A percentile compares a stretch with the other conserved stretches of the same genome.
phyloP scores from a whole-genome alignment of 1,284 basidiomycete genomes.

The Cutaneotrichosporon curvatum region DNA sequence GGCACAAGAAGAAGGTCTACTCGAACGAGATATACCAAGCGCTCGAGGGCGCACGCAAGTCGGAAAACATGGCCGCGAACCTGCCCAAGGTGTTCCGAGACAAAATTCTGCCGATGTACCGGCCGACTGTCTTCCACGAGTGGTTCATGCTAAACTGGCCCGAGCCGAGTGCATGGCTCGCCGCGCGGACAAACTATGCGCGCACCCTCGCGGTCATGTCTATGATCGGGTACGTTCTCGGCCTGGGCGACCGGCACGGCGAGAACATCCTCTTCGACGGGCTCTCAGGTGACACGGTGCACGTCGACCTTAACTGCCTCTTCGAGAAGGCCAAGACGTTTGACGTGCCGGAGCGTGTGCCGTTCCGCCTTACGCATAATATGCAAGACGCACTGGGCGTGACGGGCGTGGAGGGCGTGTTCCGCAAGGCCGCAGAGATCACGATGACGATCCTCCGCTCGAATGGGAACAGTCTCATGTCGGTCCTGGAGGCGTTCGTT shows the following conservation, averaged over 20 bases:
- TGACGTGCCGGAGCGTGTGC: conserved; percentile 86
- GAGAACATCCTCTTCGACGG: conserved; percentile 95
- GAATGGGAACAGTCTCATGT: conserved; percentile 92
- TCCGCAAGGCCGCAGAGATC: conserved; percentile 86
- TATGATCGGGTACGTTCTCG: conserved; percentile 96
- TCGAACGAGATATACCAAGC: conserved; percentile 52
- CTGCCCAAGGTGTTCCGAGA: conserved; percentile 49
- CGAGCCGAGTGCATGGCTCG: conserved; percentile 90
- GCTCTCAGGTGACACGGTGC: conserved; percentile 83
- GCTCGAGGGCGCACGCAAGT: conserved; percentile 43
- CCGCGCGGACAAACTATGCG: conserved; percentile 75
- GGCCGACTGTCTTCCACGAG: conserved; percentile 80
- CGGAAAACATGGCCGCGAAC: background rate
- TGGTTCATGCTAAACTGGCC: conserved; percentile 98
- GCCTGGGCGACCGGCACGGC: conserved; percentile 93
- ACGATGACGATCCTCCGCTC: conserved; percentile 79
- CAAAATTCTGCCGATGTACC: conserved; percentile 60
- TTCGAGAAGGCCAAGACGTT: conserved; percentile 92
- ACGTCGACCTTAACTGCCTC: conserved; percentile 97
- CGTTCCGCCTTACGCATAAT: conserved; percentile 94
- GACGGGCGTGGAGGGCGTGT: conserved; percentile 89
- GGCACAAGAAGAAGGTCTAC: conserved; percentile 57
- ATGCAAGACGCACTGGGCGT: conserved; percentile 89
- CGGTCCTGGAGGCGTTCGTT: conserved; percentile 92
- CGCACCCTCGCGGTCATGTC: conserved; percentile 96